Base-by-base conservation (phyloP, 345 rosid species). In the Aquilaria malaccensis region DNA sequence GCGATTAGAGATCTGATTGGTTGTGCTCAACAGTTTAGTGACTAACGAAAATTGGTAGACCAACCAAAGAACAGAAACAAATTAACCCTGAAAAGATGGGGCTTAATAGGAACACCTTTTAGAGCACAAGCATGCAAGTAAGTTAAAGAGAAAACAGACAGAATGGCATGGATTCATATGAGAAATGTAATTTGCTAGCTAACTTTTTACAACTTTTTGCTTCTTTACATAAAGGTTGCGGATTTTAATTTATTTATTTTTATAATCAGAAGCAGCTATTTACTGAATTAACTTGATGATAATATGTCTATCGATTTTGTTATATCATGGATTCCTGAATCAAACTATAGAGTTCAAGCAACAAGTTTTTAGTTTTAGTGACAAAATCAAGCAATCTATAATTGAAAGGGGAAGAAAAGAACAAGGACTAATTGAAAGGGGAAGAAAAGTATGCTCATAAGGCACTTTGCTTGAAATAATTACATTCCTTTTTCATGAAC, bases 31-130 rank as follows among this genome's bases (percentile, higher is more conserved):
- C 43, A 37, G 43, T 37, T 9, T 37, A 9, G 3, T 37, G 0
- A 37, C 43, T 37, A 37, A 37, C 33, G 22, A 11, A 55, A 55
- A 57, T 52, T 66, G 57, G 67, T 63, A 65, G 73, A 64, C 55
- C 63, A 67, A 61, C 68, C 63, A 66, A 58, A 71, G 71, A 53
- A 76, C 63, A 61, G 63, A 64, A 70, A 70, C 67, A 67, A 59
- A 71, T 55, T 67, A 64, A 67, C 50, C 41, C 49, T 37, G 7
- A 37, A 37, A 37, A 37, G 43, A 37, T 37, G 43, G 43, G 43
- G 43, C 43, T 37, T 37, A 37, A 37, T 37, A 49, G 7, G 9
- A 59, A 32, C 61, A 32, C 56, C 59, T 62, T 50, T 62, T 41
- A 58, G 64, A 47, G 46, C 46, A 66, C 9, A 46, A 53, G 52